Evolutionary conservation across 164 flowering plant species (phyloP).

Genomic region (Santalum album): DNA sequence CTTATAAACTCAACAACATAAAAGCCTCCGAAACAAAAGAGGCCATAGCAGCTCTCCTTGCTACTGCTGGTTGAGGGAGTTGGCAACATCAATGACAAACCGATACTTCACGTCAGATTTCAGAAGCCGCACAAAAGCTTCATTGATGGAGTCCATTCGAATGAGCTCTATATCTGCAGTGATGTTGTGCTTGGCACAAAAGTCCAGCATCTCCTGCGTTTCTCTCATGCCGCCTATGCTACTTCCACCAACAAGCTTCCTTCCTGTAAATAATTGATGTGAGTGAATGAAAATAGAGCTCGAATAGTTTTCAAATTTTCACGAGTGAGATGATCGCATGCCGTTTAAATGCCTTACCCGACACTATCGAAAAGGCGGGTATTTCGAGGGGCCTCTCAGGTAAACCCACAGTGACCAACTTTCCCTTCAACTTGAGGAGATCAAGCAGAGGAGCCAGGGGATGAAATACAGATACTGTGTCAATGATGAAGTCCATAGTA

Average conservation of each 20-base stretch:
- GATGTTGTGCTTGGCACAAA: slow-evolving; percentile 39
- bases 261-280: slow-evolving; percentile 17
- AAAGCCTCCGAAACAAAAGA: no score
- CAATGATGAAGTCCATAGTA: slow-evolving; percentile 48
- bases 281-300: no score
- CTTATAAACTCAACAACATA: no score
- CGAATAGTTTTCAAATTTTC: background rate
- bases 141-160: slow-evolving; percentile 31
- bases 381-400: slow-evolving; percentile 45
- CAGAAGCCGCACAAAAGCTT: no score
- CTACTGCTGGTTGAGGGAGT: no score
- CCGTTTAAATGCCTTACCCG: slow-evolving; percentile 22
- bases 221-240: slow-evolving; percentile 40
- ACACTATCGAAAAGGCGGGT: slow-evolving; percentile 32
- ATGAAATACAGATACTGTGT: slow-evolving; percentile 46
- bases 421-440: slow-evolving; percentile 43
- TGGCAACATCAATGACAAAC: no score
- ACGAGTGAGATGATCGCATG: no score
- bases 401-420: slow-evolving; percentile 39
- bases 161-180: slow-evolving; percentile 46
- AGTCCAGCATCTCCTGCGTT: slow-evolving; percentile 56
- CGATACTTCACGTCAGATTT: no score
- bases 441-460: slow-evolving; percentile 34
- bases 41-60: no score
- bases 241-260: slow-evolving; percentile 51